Evolutionary conservation across 371 early-diverging fungal species (phyloP), one percentile per base, ranked within the genome.

Genomic region (Phascolomyces articulosus): DNA sequence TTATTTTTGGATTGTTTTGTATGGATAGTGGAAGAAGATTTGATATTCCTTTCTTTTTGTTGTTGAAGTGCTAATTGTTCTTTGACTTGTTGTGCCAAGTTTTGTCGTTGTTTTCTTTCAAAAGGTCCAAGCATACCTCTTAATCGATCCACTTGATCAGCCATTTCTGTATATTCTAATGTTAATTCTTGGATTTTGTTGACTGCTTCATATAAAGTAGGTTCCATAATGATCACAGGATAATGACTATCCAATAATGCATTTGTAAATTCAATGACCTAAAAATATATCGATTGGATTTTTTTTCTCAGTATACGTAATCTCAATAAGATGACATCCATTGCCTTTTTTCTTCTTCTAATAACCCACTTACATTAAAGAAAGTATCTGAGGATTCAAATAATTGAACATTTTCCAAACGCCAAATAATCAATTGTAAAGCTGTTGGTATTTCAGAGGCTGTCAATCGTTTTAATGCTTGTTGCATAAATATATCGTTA

Each of bases 401-500:
- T 24, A 51, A 24, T 20, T 31, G 18, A 31, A 62, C 28, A 20
- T 53, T 38, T 41, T 65, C 66, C 26, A 86, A 71, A 85, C 86
- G 84, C 13, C 66, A 59, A 41, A 66, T 65, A 47, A 88, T 66
- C 7, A 77, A 76, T 27, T 80, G 63, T 0, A 87, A 60, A 13
- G 85, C 67, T 38, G 69, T 55, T 8, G 78, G 71, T 40, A 88
- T 66, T 63, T 88, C 87, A 16, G 78, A 68, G 9, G 75, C 75
- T 18, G 68, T 69, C 23, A 88, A 67, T 34, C 67, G 72, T 58
- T 82, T 82, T 28, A 88, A 34, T 18, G 84, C 77, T 63, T 87
- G 84, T 64, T 85, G 86, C 79, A 88, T 75, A 65, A 86, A 86
- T 49, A 86, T 75, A 23, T 87, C 86, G 61, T 87, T 88, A 59